Evolutionary conservation across 2,329 filamentous ascomycete species (phyloP).

Genomic region (Fusarium verrucosum): DNA sequence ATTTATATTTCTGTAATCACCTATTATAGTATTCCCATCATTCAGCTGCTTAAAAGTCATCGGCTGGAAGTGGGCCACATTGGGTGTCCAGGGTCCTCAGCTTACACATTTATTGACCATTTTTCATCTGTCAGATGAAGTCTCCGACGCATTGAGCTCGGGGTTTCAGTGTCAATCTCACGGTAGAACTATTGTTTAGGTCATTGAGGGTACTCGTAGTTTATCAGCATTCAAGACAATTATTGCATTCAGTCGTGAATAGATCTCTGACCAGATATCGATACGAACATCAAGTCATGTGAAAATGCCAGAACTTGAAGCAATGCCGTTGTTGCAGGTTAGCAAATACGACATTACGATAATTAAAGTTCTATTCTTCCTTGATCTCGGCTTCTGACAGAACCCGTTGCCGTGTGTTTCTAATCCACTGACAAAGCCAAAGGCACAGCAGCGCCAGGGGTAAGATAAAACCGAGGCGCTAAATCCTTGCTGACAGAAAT

Average conservation of each 20-base stretch:
- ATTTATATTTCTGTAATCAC: no score
- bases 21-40: neutral
- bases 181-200: neutral
- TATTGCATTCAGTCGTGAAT: no score
- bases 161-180: no score
- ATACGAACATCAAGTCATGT: neutral
- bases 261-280: no score
- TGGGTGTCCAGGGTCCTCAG: neutral
- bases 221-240: neutral
- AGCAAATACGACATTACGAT: neutral
- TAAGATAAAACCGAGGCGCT: no score
- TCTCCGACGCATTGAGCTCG: neutral
- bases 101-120: neutral
- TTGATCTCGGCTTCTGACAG: neutral
- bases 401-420: constrained; percentile 3
- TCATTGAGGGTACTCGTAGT: neutral
- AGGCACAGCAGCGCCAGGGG: neutral
- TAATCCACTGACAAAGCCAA: constrained; percentile 5
- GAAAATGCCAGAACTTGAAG: neutral
- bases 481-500: no score
- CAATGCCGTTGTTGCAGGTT: neutral
- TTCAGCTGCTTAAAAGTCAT: neutral
- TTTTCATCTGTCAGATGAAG: neutral
- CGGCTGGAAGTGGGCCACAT: neutral
- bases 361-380: neutral